Base-by-base conservation (phyloP, 441 rosid species). In the Mallotus repandus region DNA sequence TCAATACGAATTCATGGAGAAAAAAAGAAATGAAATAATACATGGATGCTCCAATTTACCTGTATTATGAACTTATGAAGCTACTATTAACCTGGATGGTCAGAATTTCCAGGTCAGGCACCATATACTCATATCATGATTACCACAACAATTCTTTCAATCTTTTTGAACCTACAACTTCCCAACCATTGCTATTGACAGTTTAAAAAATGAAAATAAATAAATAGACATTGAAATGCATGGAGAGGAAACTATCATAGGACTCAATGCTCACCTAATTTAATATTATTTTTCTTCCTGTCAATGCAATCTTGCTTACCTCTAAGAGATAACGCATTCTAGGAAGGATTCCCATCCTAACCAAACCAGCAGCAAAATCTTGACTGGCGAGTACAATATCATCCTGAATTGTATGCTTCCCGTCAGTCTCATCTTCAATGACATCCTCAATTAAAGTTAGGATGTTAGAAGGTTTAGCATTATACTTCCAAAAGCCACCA, bases 401-500 rank as follows among this genome's bases (percentile, higher is more conserved):
- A 69, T 95, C 96, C 85, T 85, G 91, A 77, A 95, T 91, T 59
- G 99, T 92, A 61, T 78, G 89, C 32, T 81, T 80, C 74, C 79
- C 93, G 81, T 87, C 89, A 62, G 80, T 74, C 70, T 82, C 94
- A 43, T 89, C 92, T 84, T 80, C 86, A 72, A 78, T 22, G 69
- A 61, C 65, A 74, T 85, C 84, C 79, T 81, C 87, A 43, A 82
- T 77, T 55, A 76, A 80, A 76, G 81, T 80, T 75, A 87, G 77
- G 70, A 95, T 77, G 66, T 89, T 95, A 76, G 96, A 89, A 73
- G 91, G 87, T 84, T 95, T 95, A 21, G 94, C 91, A 77, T 84
- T 89, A 81, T 95, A 91, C 86, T 95, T 95, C 99, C 98, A 92
- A 80, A 84, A 92, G 69, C 97, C 91, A 83, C 94, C 96, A 63